These are phyloP conservation scores for Mucor lusitanicus DNA, from an alignment of 371 early-diverging fungal genomes.

Conservation along the genomic window DNA sequence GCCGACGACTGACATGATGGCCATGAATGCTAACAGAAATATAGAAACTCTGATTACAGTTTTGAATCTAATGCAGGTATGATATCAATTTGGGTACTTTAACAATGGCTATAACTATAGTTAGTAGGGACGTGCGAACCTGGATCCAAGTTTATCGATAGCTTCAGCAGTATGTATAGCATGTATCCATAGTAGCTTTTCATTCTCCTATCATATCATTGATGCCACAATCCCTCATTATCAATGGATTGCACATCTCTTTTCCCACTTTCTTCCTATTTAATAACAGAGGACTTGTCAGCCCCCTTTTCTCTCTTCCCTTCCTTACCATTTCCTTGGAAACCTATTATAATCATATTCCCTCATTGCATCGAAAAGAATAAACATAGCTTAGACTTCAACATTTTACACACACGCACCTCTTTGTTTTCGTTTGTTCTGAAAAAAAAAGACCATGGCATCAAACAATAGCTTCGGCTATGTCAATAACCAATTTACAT, in stretches of 20 bases:
- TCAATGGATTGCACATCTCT: neutral
- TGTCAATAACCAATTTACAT: constrained; percentile 10
- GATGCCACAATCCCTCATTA: neutral
- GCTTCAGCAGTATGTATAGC: neutral
- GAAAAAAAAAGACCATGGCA: neutral
- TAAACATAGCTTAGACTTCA: neutral
- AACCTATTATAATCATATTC: neutral
- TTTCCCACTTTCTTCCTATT: neutral
- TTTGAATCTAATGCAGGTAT: neutral
- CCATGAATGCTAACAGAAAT: too few species aligned
- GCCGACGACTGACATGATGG: too few species aligned
- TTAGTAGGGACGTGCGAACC: constrained; percentile 4
- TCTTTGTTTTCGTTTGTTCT: neutral
- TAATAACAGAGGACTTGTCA: neutral
- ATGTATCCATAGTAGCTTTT: neutral
- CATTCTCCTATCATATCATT: neutral
- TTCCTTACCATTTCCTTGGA: neutral
- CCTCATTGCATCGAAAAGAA: neutral
- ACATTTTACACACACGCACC: neutral
- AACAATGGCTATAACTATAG: neutral
- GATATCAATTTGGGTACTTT: neutral
- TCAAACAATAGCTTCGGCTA: constrained; percentile 2
- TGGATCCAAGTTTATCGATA: neutral
- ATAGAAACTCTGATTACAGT: too few species aligned
- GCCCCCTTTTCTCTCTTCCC: neutral